A percentile compares a stretch with the other conserved stretches of the same genome.
These are phyloP conservation scores for Physcomitrium patens DNA, from an alignment of 225 moss, liverwort and hornwort genomes.

Conservation along the genomic window DNA sequence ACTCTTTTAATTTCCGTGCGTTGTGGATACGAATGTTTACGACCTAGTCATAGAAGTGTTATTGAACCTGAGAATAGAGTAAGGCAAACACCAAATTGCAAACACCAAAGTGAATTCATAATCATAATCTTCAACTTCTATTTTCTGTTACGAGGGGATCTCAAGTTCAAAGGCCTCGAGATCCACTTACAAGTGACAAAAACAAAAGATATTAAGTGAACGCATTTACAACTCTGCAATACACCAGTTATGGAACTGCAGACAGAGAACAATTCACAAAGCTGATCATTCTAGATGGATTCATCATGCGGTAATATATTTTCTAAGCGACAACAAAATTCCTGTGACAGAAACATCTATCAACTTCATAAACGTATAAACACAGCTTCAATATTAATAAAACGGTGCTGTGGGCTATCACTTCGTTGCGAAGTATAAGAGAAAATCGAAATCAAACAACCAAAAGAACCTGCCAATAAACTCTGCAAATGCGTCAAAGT, in stretches of 20 bases:
- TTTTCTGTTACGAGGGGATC: background rate
- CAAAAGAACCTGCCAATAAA: background rate
- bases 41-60: slow-evolving; percentile 40
- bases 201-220: background rate
- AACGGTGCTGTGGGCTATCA: background rate
- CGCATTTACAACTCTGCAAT: background rate
- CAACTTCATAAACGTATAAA: background rate
- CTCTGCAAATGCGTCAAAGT: background rate
- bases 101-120: too few species aligned
- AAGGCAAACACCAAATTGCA: background rate
- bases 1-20: slow-evolving; percentile 67
- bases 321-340: background rate
- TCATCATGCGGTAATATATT: background rate
- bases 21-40: slow-evolving; percentile 68
- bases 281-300: background rate
- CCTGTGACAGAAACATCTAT: background rate
- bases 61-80: background rate
- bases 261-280: background rate
- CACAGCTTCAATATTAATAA: background rate
- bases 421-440: background rate
- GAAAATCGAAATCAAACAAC: background rate
- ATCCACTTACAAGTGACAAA: background rate
- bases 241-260: background rate
- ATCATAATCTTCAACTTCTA: background rate
- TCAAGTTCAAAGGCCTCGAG: background rate